Conservation (phyloP, 345 rosid genomes). For the Citrus reticulata region DNA sequence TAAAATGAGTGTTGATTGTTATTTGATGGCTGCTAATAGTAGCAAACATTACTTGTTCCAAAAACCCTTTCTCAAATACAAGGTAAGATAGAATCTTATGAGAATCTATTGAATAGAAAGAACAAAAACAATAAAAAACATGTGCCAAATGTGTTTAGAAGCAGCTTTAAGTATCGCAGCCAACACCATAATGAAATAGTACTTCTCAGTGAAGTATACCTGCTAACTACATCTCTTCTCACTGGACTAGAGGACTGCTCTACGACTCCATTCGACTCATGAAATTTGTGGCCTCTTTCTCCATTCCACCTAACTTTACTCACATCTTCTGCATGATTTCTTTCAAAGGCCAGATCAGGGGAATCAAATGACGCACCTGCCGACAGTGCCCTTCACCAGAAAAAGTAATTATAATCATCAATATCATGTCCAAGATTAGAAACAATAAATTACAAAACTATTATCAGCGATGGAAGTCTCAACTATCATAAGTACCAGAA, state of each 20-base stretch:
- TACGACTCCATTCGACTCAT: slow-evolving; percentile 28
- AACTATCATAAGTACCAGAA: background rate
- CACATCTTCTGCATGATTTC: slow-evolving; percentile 21
- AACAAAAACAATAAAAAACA: background rate
- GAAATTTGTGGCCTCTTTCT: slow-evolving; percentile 30
- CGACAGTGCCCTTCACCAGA: slow-evolving; percentile 24
- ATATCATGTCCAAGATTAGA: background rate
- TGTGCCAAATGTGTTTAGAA: background rate
- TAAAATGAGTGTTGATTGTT: background rate
- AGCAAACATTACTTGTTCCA: background rate
- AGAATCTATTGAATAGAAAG: background rate
- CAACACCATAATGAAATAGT: background rate
- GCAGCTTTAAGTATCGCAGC: background rate
- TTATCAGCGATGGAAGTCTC: background rate
- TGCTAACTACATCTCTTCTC: slow-evolving; percentile 41
- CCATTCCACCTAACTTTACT: slow-evolving; percentile 23
- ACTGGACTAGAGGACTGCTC: slow-evolving; percentile 40
- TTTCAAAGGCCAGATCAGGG: slow-evolving; percentile 17
- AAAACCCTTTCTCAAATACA: background rate
- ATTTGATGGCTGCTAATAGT: background rate
- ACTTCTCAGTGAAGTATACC: slow-evolving; percentile 20
- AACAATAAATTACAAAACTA: background rate
- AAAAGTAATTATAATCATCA: slow-evolving; percentile 5
- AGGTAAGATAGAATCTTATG: background rate
- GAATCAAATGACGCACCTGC: slow-evolving; percentile 23